Conservation (phyloP, 768 basidiomycete species). For the Mycena rosella region DNA sequence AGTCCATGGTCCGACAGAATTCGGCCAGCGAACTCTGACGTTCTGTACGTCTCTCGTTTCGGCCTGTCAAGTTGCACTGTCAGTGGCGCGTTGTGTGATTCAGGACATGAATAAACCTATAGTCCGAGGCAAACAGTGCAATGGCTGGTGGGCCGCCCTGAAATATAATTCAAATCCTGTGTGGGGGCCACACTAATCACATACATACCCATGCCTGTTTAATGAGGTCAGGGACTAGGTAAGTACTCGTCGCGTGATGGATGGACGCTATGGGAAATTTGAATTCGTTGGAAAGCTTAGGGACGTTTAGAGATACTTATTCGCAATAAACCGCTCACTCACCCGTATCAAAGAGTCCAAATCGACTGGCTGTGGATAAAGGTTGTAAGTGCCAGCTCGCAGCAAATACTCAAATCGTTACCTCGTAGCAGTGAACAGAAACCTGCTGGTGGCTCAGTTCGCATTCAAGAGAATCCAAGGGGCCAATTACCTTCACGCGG, state of each 20-base stretch:
- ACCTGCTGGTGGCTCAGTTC: constrained; percentile 65
- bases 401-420: constrained; percentile 3
- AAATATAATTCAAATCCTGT: constrained; percentile 16
- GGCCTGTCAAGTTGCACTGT: background rate
- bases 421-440: constrained; percentile 62
- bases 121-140: constrained; percentile 78
- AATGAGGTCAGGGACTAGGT: constrained; percentile 81
- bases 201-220: constrained; percentile 72
- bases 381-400: background rate
- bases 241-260: constrained; percentile 85
- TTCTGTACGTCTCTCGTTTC: constrained; percentile 70
- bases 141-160: constrained; percentile 71
- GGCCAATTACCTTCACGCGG: constrained; percentile 69
- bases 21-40: constrained; percentile 78
- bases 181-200: constrained; percentile 23
- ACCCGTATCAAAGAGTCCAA: constrained; percentile 76
- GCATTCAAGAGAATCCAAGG: background rate
- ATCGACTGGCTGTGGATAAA: constrained; percentile 64
- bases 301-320: background rate
- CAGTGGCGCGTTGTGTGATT: constrained; percentile 23
- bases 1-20: constrained; percentile 76
- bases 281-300: constrained; percentile 84
- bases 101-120: background rate
- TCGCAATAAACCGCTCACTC: constrained; percentile 42
- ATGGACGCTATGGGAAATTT: constrained; percentile 79